A percentile compares a stretch with the other conserved stretches of the same genome.
These are phyloP conservation scores for Linnemannia hyalina DNA, from an alignment of 192 early-diverging fungal species.

Conservation along the genomic window DNA sequence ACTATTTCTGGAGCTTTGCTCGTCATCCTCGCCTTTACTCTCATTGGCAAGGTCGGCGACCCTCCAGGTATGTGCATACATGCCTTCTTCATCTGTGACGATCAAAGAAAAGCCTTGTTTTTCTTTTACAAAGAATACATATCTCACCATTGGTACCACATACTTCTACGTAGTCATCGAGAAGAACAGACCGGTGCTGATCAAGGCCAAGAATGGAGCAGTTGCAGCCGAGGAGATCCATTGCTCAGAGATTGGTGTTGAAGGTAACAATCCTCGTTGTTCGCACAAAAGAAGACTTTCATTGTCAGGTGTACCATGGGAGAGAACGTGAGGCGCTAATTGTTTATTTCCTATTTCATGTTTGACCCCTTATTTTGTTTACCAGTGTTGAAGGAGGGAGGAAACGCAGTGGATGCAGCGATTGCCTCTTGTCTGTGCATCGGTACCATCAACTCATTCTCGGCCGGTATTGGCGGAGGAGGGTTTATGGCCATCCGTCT, in stretches of 20 bases:
- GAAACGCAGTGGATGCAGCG: slow-evolving; percentile 90
- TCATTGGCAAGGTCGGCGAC: slow-evolving; percentile 15
- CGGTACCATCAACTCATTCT: slow-evolving; percentile 87
- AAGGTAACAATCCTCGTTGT: slow-evolving; percentile 49
- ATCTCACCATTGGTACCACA: background rate
- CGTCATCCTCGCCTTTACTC: slow-evolving; percentile 16
- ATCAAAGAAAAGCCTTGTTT: background rate
- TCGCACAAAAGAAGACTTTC: background rate
- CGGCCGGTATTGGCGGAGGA: slow-evolving; percentile 95
- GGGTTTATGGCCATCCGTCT: slow-evolving; percentile 91
- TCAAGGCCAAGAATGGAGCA: slow-evolving; percentile 68
- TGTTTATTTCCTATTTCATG: background rate
- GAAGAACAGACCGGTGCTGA: slow-evolving; percentile 36
- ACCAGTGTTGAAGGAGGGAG: slow-evolving; percentile 82
- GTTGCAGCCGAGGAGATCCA: slow-evolving; percentile 77
- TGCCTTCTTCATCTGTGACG: background rate
- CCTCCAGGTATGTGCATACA: slow-evolving; percentile 18
- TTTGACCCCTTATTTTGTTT: background rate
- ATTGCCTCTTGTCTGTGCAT: slow-evolving; percentile 90
- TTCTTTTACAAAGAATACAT: background rate
- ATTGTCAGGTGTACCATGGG: background rate
- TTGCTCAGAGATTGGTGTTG: slow-evolving; percentile 78
- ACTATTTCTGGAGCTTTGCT: slow-evolving; percentile 30
- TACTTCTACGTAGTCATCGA: slow-evolving; percentile 12
- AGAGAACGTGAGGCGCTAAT: background rate